phyloP scores from a whole-genome alignment of 2,329 filamentous ascomycete species.

The Ascosphaera aggregata region DNA sequence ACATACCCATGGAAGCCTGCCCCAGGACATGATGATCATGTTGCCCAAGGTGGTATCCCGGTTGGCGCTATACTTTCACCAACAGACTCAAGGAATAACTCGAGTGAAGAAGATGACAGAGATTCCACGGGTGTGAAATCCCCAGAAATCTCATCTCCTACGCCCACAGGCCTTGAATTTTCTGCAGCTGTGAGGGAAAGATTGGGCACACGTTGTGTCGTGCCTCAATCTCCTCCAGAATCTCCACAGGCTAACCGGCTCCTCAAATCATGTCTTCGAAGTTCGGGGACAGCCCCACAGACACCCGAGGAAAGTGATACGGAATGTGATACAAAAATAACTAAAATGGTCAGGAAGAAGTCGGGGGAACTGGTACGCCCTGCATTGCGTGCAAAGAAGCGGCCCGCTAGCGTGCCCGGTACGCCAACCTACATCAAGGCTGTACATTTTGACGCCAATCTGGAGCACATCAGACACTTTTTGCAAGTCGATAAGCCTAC shows the following conservation, averaged over 20 bases:
- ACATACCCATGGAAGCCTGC: constrained; percentile 59
- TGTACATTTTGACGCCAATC: constrained; percentile 93
- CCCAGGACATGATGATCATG: constrained; percentile 44
- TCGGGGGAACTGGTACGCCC: constrained; percentile 91
- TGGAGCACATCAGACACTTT: constrained; percentile 92
- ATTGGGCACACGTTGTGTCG: constrained; percentile 2
- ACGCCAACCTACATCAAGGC: constrained; percentile 90
- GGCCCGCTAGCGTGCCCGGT: constrained; percentile 91
- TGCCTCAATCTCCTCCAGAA: constrained; percentile 26
- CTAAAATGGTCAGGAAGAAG: constrained; percentile 92
- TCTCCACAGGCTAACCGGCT: constrained; percentile 35
- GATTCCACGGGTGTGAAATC: neutral
- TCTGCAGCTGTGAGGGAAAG: neutral
- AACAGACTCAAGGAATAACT: constrained; percentile 60
- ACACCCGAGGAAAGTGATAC: constrained; percentile 24
- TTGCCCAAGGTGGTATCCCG: constrained; percentile 38
- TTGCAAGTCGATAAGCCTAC: constrained; percentile 79
- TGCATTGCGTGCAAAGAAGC: constrained; percentile 55
- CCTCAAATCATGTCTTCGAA: constrained; percentile 30
- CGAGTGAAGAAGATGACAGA: constrained; percentile 57
- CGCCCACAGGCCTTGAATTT: neutral
- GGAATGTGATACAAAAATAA: constrained; percentile 35
- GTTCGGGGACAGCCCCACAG: constrained; percentile 14
- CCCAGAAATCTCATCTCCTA: neutral
- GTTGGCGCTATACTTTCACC: constrained; percentile 73